These are phyloP conservation scores for Paramyrothecium roridum DNA, from an alignment of 2,329 filamentous ascomycete species.

Conservation along the genomic window DNA sequence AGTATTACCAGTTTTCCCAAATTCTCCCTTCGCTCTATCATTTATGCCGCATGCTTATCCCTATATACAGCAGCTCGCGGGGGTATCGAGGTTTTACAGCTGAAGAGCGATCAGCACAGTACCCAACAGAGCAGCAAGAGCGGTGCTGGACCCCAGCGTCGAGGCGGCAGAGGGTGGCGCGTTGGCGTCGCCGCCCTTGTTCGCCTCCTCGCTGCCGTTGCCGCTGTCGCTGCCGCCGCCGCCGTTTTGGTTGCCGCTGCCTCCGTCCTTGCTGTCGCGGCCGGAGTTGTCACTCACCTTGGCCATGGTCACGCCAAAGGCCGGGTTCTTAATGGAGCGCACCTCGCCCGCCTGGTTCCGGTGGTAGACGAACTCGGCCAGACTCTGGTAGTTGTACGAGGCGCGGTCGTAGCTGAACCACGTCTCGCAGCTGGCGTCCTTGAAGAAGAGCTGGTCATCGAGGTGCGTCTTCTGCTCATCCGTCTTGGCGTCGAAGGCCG, in stretches of 20 bases:
- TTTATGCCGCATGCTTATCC: too few species aligned
- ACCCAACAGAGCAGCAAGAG: neutral
- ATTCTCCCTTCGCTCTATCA: too few species aligned
- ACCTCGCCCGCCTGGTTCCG: conserved; percentile 7
- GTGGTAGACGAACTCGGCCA: conserved; percentile 25
- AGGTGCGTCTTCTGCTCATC: conserved; percentile 10
- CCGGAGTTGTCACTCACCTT: conserved; percentile 14
- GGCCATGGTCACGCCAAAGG: conserved; percentile 21
- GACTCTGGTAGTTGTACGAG: conserved; percentile 25
- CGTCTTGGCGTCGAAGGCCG: conserved; percentile 20
- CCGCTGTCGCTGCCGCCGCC: neutral
- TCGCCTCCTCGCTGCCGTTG: neutral
- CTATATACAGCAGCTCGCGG: too few species aligned
- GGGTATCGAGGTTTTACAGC: neutral
- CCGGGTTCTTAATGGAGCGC: conserved; percentile 15
- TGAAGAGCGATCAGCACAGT: neutral
- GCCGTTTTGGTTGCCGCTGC: neutral
- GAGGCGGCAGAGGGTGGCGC: neutral
- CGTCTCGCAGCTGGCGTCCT: conserved; percentile 22
- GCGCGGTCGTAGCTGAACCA: conserved; percentile 27
- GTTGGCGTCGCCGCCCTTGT: neutral
- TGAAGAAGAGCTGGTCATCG: conserved; percentile 21
- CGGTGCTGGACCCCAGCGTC: neutral
- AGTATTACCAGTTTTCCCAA: too few species aligned
- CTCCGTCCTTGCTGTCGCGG: neutral